Evolutionary conservation across 495 filamentous ascomycete species (phyloP), one percentile per base, ranked within the genome.

Genomic region (Aspergillus cavernicola): DNA sequence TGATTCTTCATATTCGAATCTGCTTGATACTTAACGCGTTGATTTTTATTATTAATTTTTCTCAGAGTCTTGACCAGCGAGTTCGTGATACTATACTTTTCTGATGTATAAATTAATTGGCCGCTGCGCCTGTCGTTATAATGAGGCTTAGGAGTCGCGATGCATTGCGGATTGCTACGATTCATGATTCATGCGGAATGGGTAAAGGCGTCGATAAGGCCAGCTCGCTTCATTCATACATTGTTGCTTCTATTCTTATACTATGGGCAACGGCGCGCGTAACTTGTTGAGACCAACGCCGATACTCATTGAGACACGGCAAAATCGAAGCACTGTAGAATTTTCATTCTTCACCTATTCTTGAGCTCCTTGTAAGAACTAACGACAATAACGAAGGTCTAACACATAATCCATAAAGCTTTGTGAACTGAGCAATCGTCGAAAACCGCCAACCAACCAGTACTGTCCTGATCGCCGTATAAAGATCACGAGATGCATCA

Each of bases 361-460:
- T 35, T 26, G 19, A 47, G 29, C 31, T 35, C 15, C 3, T 33
- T 10, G 6, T 36, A 36, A 33, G 28, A 35, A 35, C 44, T 24
- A 47, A 47, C 20, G 31, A 24, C 44, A 47, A 19, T 36, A 35
- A 47, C 19, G 31, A 33, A 36, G 26, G 44, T 35, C 44, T 47
- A 47, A 47, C 11, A 36, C 44, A 35, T 47, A 47, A 46, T n/a
- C n/a, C 43, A 33, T 46, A 33, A 33, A n/a, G 5, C 35, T 47
- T 12, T 47, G 29, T 15, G 31, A 1, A 23, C 8, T 36, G 20
- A 12, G 24, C 12, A 47, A 33, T 16, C n/a, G 31, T n/a, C 20
- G n/a, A 15, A 13, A 31, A 35, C 41, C 16, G 9, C 5, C 28
- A 12, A 20, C 16, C 42, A 20, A 28, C 28, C 23, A 31, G 24